Evolutionary conservation across 2,329 filamentous ascomycete species (phyloP).

Genomic region (Trichoderma gracile): DNA sequence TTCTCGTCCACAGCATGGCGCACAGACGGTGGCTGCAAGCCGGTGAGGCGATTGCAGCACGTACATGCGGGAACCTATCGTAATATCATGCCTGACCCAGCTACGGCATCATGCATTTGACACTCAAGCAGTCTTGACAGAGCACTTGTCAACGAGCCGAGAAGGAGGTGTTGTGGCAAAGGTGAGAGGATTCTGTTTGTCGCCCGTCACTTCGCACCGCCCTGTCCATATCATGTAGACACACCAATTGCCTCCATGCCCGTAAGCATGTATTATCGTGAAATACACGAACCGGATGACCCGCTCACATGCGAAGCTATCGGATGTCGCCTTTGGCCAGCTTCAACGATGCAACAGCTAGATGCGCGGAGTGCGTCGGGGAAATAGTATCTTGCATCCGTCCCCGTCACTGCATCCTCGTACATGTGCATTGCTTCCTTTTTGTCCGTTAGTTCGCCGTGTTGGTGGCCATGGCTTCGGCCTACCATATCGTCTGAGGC

Average conservation of each 20-base stretch:
- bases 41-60: slow-evolving; percentile 15
- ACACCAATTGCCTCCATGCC: no score
- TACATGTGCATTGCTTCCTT: neutral
- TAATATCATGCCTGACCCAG: neutral
- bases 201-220: neutral
- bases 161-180: neutral
- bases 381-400: slow-evolving; percentile 6
- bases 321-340: neutral
- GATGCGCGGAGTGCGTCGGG: neutral
- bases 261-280: neutral
- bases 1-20: slow-evolving; percentile 4
- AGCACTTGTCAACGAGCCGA: neutral
- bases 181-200: neutral
- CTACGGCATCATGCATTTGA: neutral
- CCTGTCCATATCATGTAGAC: slow-evolving; percentile 8
- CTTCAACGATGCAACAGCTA: slow-evolving; percentile 5
- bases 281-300: no score
- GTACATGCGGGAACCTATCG: neutral
- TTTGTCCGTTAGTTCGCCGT: slow-evolving; percentile 2
- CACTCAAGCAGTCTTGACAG: neutral
- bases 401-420: neutral
- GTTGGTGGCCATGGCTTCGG: slow-evolving; percentile 15
- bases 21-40: slow-evolving; percentile 19
- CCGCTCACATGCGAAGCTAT: neutral
- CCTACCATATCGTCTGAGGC: no score